phyloP scores from a whole-genome alignment of 225 moss, liverwort and hornwort species.

The Neckera pumila region DNA sequence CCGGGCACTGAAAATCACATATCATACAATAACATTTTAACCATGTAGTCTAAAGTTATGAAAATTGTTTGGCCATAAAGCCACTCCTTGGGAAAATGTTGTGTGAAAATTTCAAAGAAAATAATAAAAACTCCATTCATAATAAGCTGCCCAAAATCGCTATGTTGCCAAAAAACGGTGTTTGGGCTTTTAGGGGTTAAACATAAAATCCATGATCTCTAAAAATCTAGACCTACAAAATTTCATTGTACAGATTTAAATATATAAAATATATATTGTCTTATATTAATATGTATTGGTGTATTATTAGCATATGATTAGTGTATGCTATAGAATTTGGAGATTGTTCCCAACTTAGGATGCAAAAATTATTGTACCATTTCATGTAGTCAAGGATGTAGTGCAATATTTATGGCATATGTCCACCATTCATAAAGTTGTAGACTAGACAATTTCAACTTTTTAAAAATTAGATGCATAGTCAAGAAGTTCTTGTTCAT shows the following conservation, averaged over 20 bases:
- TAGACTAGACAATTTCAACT: not conserved
- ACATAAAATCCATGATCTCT: not conserved
- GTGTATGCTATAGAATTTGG: not conserved
- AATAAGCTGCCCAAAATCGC: too few relatives aligned
- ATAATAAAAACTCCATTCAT: too few relatives aligned
- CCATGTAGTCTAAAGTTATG: too few relatives aligned
- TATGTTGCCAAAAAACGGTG: too few relatives aligned
- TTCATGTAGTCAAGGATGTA: not conserved
- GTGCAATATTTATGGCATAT: not conserved
- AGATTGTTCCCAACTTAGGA: accelerated
- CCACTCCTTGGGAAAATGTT: too few relatives aligned
- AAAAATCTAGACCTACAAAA: not conserved
- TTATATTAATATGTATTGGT: not conserved
- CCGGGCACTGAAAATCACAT: too few relatives aligned
- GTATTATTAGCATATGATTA: not conserved
- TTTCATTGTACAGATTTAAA: not conserved
- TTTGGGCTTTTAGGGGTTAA: too few relatives aligned
- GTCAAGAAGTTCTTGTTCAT: not conserved
- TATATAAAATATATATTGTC: too few relatives aligned
- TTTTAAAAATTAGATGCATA: not conserved
- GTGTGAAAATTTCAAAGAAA: too few relatives aligned
- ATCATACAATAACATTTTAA: too few relatives aligned
- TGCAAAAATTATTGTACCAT: not conserved
- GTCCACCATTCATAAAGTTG: too few relatives aligned
- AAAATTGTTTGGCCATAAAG: too few relatives aligned